A percentile compares a stretch with the other conserved stretches of the same genome.
These are phyloP conservation scores for Xylaria cubensis DNA, from an alignment of 495 filamentous ascomycete genomes.

Conservation along the genomic window DNA sequence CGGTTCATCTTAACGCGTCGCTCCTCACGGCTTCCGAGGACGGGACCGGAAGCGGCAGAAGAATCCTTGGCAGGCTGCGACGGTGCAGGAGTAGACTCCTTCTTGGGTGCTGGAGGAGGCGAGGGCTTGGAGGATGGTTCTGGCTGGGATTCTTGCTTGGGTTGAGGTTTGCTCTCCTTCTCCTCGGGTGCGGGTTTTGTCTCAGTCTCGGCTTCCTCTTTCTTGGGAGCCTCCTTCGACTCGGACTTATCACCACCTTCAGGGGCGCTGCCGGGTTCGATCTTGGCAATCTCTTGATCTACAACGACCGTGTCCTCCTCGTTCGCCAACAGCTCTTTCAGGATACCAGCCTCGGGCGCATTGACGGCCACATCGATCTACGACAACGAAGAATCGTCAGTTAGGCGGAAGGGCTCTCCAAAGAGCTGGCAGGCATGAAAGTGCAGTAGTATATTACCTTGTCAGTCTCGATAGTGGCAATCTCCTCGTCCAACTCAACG, in stretches of 20 bases:
- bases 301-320: constrained; percentile 97
- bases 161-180: constrained; percentile 49
- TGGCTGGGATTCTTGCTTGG: constrained; percentile 40
- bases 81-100: constrained; percentile 54
- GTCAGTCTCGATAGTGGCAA: constrained; percentile 99
- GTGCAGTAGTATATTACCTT: constrained; percentile 68
- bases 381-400: not conserved
- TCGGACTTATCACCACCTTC: constrained; percentile 59
- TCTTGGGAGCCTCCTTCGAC: constrained; percentile 66
- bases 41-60: constrained; percentile 47
- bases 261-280: constrained; percentile 77
- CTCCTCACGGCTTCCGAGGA: constrained; percentile 83
- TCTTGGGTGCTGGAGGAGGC: constrained; percentile 53
- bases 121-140: constrained; percentile 51
- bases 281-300: constrained; percentile 84
- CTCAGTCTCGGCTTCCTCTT: constrained; percentile 59
- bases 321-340: constrained; percentile 89
- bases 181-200: constrained; percentile 64
- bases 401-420: not conserved
- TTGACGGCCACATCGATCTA: constrained; percentile 97
- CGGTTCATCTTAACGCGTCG: constrained; percentile 99
- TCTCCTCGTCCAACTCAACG: constrained; percentile 95
- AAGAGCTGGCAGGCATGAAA: not conserved
- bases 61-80: constrained; percentile 47
- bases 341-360: constrained; percentile 86